phyloP scores from a whole-genome alignment of 352 stramenopile genomes.

The Phytophthora agathidicida region DNA sequence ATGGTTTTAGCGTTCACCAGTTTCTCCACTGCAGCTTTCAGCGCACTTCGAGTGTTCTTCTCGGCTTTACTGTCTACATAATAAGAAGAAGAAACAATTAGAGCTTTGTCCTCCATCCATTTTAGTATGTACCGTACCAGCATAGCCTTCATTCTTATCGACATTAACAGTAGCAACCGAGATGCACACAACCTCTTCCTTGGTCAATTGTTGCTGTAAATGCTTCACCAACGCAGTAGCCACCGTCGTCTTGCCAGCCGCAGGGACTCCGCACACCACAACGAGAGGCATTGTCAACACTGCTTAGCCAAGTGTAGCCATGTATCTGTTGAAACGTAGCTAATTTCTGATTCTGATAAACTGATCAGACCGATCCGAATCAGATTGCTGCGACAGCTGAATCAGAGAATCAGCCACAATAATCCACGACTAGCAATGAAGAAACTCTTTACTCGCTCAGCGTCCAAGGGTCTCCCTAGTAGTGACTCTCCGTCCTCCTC shows the following conservation, averaged over 20 bases:
- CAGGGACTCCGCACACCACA: slow-evolving; percentile 72
- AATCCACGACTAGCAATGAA: slow-evolving; percentile 27
- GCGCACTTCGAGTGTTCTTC: slow-evolving; percentile 72
- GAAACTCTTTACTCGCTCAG: slow-evolving; percentile 22
- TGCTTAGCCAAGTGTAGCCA: slow-evolving; percentile 22
- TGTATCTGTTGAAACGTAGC: slow-evolving; percentile 16
- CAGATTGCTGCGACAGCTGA: no score
- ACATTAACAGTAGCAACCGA: slow-evolving; percentile 70
- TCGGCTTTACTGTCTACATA: slow-evolving; percentile 59
- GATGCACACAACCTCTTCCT: slow-evolving; percentile 61
- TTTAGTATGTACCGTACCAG: slow-evolving; percentile 34
- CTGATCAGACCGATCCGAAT: no score
- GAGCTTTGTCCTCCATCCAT: slow-evolving; percentile 15
- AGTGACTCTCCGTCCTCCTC: background rate
- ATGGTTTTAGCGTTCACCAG: slow-evolving; percentile 69
- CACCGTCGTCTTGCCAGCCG: slow-evolving; percentile 69
- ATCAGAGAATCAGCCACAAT: no score
- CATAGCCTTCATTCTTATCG: slow-evolving; percentile 60
- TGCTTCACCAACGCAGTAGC: slow-evolving; percentile 55
- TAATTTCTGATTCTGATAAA: slow-evolving; percentile 6
- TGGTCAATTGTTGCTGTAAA: slow-evolving; percentile 41
- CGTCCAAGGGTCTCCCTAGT: background rate
- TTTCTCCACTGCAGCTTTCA: slow-evolving; percentile 71
- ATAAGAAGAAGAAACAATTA: no score
- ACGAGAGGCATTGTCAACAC: slow-evolving; percentile 68